phyloP scores from a whole-genome alignment of 169 alveolate genomes.

The Eimeria brunetti region DNA sequence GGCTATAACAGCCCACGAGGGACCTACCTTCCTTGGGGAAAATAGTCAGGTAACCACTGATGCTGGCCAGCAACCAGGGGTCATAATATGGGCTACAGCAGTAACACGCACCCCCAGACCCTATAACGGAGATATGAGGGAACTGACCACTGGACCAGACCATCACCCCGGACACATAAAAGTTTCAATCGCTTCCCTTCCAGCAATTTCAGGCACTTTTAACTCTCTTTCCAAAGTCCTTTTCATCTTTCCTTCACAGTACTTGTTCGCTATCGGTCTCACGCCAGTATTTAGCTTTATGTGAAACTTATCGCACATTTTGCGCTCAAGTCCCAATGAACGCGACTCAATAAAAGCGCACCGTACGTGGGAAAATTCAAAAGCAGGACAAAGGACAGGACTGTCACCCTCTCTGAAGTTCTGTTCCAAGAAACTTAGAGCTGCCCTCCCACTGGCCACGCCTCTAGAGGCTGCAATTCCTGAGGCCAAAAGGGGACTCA shows the following conservation, averaged over 20 bases:
- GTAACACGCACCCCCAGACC: neutral
- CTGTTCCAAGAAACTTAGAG: slow-evolving; percentile 47
- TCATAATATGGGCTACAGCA: neutral
- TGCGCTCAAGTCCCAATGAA: slow-evolving; percentile 91
- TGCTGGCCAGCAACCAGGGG: slow-evolving; percentile 7
- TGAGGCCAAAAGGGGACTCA: slow-evolving; percentile 74
- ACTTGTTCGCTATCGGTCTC: slow-evolving; percentile 96
- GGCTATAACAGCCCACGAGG: slow-evolving; percentile 22
- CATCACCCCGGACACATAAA: slow-evolving; percentile 73
- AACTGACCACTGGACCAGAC: neutral
- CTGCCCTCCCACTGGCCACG: slow-evolving; percentile 85
- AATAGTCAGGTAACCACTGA: neutral
- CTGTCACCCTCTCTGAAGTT: slow-evolving; percentile 54
- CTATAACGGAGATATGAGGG: neutral
- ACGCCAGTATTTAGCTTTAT: slow-evolving; percentile 92
- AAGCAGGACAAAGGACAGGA: slow-evolving; percentile 48
- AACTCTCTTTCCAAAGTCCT: no score
- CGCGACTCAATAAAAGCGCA: slow-evolving; percentile 81
- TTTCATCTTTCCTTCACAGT: slow-evolving; percentile 97
- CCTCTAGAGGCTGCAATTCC: slow-evolving; percentile 88
- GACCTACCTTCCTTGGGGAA: slow-evolving; percentile 4
- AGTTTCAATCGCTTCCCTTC: slow-evolving; percentile 91
- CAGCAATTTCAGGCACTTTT: slow-evolving; percentile 94
- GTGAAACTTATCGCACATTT: slow-evolving; percentile 92
- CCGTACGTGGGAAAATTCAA: slow-evolving; percentile 38